phyloP scores from a whole-genome alignment of 1,139 yeast species.

The Pichia sp. region DNA sequence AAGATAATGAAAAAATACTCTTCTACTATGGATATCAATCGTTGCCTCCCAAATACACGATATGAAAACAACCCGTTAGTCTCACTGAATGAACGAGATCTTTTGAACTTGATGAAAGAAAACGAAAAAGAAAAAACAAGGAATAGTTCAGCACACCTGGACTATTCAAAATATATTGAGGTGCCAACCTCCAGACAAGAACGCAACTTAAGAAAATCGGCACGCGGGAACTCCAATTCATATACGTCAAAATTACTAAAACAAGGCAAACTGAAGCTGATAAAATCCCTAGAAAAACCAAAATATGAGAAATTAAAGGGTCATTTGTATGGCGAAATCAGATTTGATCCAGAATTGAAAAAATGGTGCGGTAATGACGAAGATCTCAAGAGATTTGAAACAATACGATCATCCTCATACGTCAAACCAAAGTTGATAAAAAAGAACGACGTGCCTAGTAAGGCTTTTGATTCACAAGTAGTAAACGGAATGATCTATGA shows the following conservation, averaged over 20 bases:
- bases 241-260: slow-evolving; percentile 20
- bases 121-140: slow-evolving; percentile 15
- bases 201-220: neutral
- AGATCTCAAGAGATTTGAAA: slow-evolving; percentile 38
- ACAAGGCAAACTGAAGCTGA: slow-evolving; percentile 24
- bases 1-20: slow-evolving; percentile 18
- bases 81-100: slow-evolving; percentile 18
- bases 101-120: slow-evolving; percentile 22
- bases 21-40: slow-evolving; percentile 20
- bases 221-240: slow-evolving; percentile 6
- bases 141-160: slow-evolving; percentile 17
- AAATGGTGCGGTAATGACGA: slow-evolving; percentile 58
- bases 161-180: slow-evolving; percentile 21
- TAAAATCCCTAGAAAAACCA: slow-evolving; percentile 20
- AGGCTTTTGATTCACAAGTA: slow-evolving; percentile 1
- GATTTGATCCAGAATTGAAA: slow-evolving; percentile 39
- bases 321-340: slow-evolving; percentile 33
- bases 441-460: slow-evolving; percentile 1
- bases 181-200: slow-evolving; percentile 4
- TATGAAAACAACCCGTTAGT: slow-evolving; percentile 10
- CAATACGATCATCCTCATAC: slow-evolving; percentile 7
- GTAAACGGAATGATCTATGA: slow-evolving; percentile 41
- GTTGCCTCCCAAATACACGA: neutral
- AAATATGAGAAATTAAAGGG: slow-evolving; percentile 21
- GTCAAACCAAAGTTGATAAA: slow-evolving; percentile 17